Percentiles rank a stretch among this genome's conserved stretches.
Evolutionary conservation across 345 rosid species (phyloP).

Genomic region (Streptanthus diversifolius): DNA sequence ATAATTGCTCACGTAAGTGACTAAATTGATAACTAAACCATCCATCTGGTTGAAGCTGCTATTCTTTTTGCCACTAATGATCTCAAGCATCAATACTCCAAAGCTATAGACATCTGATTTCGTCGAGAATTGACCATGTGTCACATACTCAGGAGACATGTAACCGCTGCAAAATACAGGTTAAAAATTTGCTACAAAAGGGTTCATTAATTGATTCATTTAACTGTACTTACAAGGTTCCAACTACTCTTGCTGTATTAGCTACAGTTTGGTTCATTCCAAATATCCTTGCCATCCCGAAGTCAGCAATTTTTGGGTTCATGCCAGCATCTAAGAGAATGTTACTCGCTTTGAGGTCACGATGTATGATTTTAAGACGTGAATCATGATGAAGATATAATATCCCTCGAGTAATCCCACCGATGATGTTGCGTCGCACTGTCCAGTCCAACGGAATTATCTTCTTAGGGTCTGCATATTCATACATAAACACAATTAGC

Average conservation of each 20-base stretch:
- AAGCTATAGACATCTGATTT: conserved; percentile 35
- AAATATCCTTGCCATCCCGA: conserved; percentile 13
- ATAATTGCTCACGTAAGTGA: background rate
- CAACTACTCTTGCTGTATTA: background rate
- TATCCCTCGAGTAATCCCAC: conserved; percentile 30
- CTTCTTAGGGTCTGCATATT: conserved; percentile 31
- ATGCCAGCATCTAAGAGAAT: conserved; percentile 23
- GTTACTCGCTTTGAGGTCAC: conserved; percentile 36
- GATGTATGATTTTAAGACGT: conserved; percentile 31
- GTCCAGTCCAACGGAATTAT: conserved; percentile 24
- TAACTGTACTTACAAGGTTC: background rate
- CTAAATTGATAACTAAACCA: background rate
- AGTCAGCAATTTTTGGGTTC: conserved; percentile 24
- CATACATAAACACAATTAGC: background rate
- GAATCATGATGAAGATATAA: conserved; percentile 40
- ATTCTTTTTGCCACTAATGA: conserved; percentile 23
- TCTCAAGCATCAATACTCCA: conserved; percentile 32
- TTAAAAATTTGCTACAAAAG: background rate
- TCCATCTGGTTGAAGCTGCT: conserved; percentile 17
- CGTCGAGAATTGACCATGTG: conserved; percentile 9
- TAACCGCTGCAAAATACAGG: conserved; percentile 19
- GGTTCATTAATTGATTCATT: background rate
- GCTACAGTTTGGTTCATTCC: background rate
- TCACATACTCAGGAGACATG: conserved; percentile 16
- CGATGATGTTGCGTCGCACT: conserved; percentile 16